Evolutionary conservation across 148 eudicot species (phyloP).

Genomic region (Vaccinium macrocarpon): DNA sequence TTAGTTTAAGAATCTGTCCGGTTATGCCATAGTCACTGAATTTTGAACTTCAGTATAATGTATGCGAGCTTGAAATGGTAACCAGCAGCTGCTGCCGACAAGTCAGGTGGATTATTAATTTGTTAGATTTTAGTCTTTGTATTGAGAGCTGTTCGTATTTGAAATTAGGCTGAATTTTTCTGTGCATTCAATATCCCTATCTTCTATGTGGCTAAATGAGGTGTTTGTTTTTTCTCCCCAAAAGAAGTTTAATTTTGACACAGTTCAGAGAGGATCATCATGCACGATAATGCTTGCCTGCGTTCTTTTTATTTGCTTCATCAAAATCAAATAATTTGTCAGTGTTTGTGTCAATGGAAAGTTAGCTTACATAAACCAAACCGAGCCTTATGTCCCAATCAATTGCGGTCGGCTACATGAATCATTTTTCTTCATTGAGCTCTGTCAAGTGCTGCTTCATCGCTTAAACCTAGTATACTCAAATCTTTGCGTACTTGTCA

Average conservation of each 20-base stretch:
- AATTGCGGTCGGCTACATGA: too few relatives aligned
- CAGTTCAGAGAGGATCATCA: neutral
- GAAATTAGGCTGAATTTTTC: neutral
- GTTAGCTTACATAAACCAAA: neutral
- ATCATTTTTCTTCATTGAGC: too few relatives aligned
- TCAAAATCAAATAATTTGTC: neutral
- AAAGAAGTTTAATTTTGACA: neutral
- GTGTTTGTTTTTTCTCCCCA: neutral
- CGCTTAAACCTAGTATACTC: too few relatives aligned
- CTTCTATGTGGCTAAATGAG: too few relatives aligned
- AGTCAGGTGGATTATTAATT: neutral
- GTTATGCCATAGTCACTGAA: neutral
- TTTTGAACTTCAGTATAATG: neutral
- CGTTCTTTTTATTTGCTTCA: neutral
- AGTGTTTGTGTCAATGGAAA: too few relatives aligned
- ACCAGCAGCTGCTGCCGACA: neutral
- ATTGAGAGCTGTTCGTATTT: neutral
- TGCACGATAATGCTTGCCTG: too few relatives aligned
- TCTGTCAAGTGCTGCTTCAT: too few relatives aligned
- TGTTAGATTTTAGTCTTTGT: neutral
- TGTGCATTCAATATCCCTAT: neutral
- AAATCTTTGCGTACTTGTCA: too few relatives aligned
- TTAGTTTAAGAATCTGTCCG: neutral
- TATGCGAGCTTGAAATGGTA: neutral
- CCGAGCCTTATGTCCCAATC: too few relatives aligned